Base-by-base conservation (phyloP, 306 rosid species). In the Casuarina cunninghamiana region DNA sequence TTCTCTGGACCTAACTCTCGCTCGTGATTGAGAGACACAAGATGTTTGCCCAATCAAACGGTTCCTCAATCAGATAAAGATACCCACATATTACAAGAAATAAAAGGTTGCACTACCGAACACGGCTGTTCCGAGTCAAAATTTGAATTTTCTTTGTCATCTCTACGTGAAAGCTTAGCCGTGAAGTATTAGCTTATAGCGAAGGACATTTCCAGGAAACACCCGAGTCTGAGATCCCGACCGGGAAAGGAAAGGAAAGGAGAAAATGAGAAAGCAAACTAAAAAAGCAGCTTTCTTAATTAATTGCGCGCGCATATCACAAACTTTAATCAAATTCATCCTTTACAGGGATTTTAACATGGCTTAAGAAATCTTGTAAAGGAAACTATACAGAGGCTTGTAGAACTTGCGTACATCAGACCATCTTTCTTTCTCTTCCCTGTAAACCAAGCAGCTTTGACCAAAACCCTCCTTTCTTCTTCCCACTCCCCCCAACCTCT, bases 401-500 rank as follows among this genome's bases (percentile, higher is more conserved):
- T 35, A 10, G 79, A 75, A 75, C 46, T 68, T 63, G 89, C 75
- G 63, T 72, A 84, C 88, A 68, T 78, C 37, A 80, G 75, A 79
- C 19, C 79, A 55, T 87, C 86, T 61, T 73, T 87, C 53, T 69
- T 83, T 63, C 73, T 83, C 82, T 76, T 92, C 80, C 84, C 84
- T 60, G 87, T 82, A 6, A 84, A 71, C 77, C 80, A 73, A 93
- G 74, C 51, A 90, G 72, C 86, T 85, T 93, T 9, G 91, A 88
- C 96, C 96, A 93, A 77, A 93, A 78, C 55, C 89, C 84, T 41
- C 74, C 60, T 80, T 82, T 87, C 87, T 84, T 84, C 58, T 70
- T 73, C 57, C 72, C 71, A 45, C 72, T 49, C 35, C 71, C 63
- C 2, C n/a, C 79, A 57, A 38, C 50, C n/a, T 77, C 84, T 10